Conservation (phyloP, 768 basidiomycete genomes). For the Strobilomyces echinocephalus region DNA sequence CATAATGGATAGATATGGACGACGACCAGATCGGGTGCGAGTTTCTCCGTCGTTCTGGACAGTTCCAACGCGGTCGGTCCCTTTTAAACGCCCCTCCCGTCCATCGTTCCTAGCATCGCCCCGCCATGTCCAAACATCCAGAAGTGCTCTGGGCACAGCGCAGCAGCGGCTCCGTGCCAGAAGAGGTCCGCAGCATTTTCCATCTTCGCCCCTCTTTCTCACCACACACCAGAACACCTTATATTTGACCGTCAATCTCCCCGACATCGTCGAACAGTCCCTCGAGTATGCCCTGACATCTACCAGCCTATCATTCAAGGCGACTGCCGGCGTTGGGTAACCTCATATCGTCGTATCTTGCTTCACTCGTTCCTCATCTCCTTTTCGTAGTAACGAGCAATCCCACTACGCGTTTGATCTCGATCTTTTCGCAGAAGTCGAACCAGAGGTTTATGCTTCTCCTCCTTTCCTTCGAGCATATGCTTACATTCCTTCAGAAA, state of each 20-base stretch:
- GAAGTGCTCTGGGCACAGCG: conserved; percentile 96
- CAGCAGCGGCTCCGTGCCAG: conserved; percentile 57
- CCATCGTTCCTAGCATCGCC: conserved; percentile 8
- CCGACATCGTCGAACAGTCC: conserved; percentile 58
- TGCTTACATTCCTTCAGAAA: conserved; percentile 13
- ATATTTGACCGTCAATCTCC: conserved; percentile 79
- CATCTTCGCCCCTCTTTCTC: background rate
- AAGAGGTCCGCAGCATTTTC: conserved; percentile 51
- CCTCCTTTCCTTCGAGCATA: background rate
- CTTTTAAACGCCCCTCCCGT: conserved; percentile 5
- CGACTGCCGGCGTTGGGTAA: conserved; percentile 54
- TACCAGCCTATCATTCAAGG: conserved; percentile 58
- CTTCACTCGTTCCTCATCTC: conserved; percentile 5
- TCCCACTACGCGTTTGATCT: conserved; percentile 73
- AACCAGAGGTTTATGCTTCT: conserved; percentile 54
- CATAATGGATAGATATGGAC: background rate
- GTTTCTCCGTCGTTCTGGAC: conserved; percentile 31
- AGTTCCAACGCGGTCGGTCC: conserved; percentile 22
- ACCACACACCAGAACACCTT: conserved; percentile 63
- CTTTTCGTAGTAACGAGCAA: conserved; percentile 34
- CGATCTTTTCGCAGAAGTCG: conserved; percentile 71
- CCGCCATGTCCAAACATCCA: conserved; percentile 55
- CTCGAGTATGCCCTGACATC: conserved; percentile 58
- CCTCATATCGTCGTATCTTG: conserved; percentile 19
- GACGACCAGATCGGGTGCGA: conserved; percentile 15